A percentile compares a stretch with the other conserved stretches of the same genome.
These are phyloP conservation scores for Chlamydomonas reinhardtii DNA, from an alignment of 163 green algal genomes.

Conservation along the genomic window DNA sequence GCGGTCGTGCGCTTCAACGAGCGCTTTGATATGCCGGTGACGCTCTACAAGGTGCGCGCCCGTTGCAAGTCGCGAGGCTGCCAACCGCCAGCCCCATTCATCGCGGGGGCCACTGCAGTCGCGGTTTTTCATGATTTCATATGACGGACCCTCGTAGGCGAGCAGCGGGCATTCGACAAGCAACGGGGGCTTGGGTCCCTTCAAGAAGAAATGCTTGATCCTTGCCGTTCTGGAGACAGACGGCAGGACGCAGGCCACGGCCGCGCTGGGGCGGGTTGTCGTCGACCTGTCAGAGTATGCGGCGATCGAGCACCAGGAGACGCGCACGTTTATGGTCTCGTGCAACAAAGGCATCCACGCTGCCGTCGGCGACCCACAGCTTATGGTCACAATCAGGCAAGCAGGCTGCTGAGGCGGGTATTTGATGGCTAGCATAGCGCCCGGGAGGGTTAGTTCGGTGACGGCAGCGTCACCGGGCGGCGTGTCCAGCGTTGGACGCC, in stretches of 20 bases:
- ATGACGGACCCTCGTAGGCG: background rate
- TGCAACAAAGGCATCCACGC: constrained; percentile 73
- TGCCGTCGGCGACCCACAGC: constrained; percentile 72
- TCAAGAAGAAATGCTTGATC: constrained; percentile 80
- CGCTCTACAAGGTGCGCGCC: constrained; percentile 72
- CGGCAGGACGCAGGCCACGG: constrained; percentile 65
- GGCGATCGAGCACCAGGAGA: constrained; percentile 69
- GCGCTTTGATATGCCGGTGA: constrained; percentile 67
- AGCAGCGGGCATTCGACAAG: background rate
- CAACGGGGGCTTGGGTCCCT: constrained; percentile 54
- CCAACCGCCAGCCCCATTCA: background rate
- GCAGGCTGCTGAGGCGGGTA: no score
- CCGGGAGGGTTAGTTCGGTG: background rate
- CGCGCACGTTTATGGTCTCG: constrained; percentile 71
- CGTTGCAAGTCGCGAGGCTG: background rate
- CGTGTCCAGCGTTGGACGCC: no score
- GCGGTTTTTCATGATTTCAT: background rate
- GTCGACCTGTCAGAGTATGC: constrained; percentile 76
- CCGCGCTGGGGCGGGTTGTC: constrained; percentile 69
- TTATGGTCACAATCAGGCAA: constrained; percentile 72
- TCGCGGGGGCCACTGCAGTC: background rate
- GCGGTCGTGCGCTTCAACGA: constrained; percentile 74
- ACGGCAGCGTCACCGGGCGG: no score
- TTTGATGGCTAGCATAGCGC: background rate
- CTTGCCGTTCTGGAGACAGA: constrained; percentile 77